Base-by-base conservation (phyloP, 1,139 yeast genomes). In the Saccharomyces pastorianus region DNA sequence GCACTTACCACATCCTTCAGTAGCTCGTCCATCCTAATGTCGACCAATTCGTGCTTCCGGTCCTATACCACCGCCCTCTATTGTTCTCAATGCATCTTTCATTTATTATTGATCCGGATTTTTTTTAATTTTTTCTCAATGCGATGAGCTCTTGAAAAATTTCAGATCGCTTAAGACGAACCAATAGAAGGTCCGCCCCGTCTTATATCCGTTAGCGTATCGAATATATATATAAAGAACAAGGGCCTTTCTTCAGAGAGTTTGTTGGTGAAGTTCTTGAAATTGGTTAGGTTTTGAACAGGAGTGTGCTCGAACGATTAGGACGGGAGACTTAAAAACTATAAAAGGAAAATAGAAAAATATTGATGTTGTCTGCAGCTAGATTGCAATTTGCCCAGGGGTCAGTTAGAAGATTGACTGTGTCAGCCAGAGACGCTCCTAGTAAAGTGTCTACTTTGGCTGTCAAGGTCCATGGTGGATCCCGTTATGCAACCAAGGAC, bases 381-480 rank as follows among this genome's bases (percentile, higher is more conserved):
- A 62, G 61, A 56, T 54, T 56, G 47, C 62, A 59, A 51, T 54
- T 60, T 46, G 57, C 58, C 47, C 61, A 61, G 56, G 64, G 61
- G 50, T 57, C 61, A 17, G 58, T 67, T 44, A 70, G 73, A 65
- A 65, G 67, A 50, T 69, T 65, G 55, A 71, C 72, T 58, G 72
- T 80, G 56, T 67, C 76, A 46, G 74, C 82, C 53, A 66, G 70
- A 50, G 83, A 78, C 56, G 73, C 73, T 53, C 68, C 74, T 48
- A 74, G 80, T 51, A 76, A 79, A 58, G 84, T 89, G 57, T 82
- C 91, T 59, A 78, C 88, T 61, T 78, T 95, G 64, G 77, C 93
- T 50, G 88, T 93, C 58, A 88, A 87, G 61, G 81, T 88, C 60
- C 83, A 84, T 69, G 96, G 91, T 60, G 99, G 99, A 62, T 81